Percentiles rank a stretch among this genome's conserved stretches.
Evolutionary conservation across 768 basidiomycete species (phyloP).

Genomic region (Chiua virens): DNA sequence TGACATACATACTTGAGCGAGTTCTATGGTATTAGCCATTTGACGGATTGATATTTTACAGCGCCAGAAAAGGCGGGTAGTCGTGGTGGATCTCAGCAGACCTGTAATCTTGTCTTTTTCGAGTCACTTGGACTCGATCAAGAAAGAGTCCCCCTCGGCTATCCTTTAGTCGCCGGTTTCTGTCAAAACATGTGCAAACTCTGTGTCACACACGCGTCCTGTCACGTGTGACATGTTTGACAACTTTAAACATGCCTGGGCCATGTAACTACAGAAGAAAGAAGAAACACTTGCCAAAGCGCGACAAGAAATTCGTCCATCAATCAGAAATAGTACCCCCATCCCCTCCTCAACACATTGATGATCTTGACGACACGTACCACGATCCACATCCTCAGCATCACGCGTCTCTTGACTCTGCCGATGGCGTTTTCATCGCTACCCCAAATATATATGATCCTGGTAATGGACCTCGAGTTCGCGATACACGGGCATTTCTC

Average conservation of each 20-base stretch:
- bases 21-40: conserved; percentile 67
- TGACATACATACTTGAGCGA: conserved; percentile 49
- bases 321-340: too few relatives aligned
- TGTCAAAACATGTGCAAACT: conserved; percentile 16
- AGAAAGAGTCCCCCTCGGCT: conserved; percentile 4
- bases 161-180: conserved; percentile 3
- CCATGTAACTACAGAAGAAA: conserved; percentile 55
- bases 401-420: neutral
- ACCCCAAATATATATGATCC: conserved; percentile 73
- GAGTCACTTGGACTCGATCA: conserved; percentile 20
- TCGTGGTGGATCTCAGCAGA: conserved; percentile 20
- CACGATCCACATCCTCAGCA: conserved; percentile 11
- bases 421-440: conserved; percentile 29
- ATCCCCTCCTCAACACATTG: neutral
- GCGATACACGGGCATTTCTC: conserved; percentile 65
- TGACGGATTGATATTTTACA: conserved; percentile 30
- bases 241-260: conserved; percentile 50
- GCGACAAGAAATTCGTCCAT: conserved; percentile 30
- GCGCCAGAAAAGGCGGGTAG: conserved; percentile 29
- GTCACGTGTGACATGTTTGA: conserved; percentile 31
- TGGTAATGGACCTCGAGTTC: conserved; percentile 76
- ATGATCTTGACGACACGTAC: conserved; percentile 4
- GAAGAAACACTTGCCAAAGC: conserved; percentile 35
- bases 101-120: conserved; percentile 24
- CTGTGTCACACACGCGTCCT: conserved; percentile 32